A percentile compares a stretch with the other conserved stretches of the same genome.
Evolutionary conservation across 2,329 filamentous ascomycete genomes (phyloP).

Genomic region (Drechslera avenae): DNA sequence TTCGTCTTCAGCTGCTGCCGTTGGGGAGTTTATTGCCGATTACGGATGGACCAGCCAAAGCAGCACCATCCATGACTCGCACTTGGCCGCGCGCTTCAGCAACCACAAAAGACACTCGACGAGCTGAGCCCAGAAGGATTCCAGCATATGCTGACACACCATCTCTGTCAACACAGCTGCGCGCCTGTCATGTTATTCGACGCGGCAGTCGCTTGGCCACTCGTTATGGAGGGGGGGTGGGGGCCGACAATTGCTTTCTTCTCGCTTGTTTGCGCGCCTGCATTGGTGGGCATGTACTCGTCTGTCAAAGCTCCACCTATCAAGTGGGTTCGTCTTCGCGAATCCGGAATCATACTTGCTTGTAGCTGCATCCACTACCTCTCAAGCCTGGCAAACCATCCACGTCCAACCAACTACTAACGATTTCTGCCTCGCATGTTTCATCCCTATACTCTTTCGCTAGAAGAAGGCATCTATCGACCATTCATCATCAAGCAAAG

Average conservation of each 20-base stretch:
- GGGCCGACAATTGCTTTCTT: constrained; percentile 14
- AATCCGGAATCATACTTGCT: constrained; percentile 3
- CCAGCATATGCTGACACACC: constrained; percentile 5
- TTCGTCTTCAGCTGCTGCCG: constrained; percentile 22
- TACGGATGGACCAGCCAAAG: constrained; percentile 8
- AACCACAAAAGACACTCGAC: constrained; percentile 7
- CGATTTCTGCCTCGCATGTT: not conserved
- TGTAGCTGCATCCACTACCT: not conserved
- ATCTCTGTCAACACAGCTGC: constrained; percentile 11
- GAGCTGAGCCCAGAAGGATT: constrained; percentile 7
- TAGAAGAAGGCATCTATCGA: not conserved
- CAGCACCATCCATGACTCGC: constrained; percentile 13
- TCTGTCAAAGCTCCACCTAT: constrained; percentile 33
- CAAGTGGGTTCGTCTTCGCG: not conserved
- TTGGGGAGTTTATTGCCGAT: constrained; percentile 8
- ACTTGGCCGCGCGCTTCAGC: constrained; percentile 28
- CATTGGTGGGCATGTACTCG: constrained; percentile 20
- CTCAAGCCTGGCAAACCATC: too few species aligned
- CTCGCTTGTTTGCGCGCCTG: constrained; percentile 20
- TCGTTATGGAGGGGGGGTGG: constrained; percentile 3
- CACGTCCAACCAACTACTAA: not conserved
- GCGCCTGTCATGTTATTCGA: constrained; percentile 11
- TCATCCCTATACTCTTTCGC: not conserved
- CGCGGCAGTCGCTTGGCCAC: constrained; percentile 16
- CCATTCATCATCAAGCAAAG: too few species aligned